Conservation (phyloP, 306 rosid genomes). For the Vigna angularis region DNA sequence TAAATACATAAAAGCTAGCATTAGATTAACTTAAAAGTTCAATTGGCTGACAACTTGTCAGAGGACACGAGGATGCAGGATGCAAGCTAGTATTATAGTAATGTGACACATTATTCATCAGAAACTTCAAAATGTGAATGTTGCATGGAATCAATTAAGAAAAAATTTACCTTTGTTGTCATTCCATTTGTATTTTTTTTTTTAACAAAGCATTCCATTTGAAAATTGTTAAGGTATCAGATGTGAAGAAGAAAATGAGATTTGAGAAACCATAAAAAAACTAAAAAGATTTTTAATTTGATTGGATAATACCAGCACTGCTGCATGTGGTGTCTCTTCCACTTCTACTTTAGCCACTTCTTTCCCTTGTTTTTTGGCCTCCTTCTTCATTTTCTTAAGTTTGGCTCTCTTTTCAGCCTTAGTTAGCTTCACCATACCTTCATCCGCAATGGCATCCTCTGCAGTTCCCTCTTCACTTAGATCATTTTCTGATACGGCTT, state of each 20-base stretch:
- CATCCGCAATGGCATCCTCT: slow-evolving; percentile 52
- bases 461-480: slow-evolving; percentile 53
- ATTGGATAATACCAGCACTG: slow-evolving; percentile 70
- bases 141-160: neutral
- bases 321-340: slow-evolving; percentile 76
- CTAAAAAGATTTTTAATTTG: slow-evolving; percentile 19
- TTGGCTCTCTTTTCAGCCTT: slow-evolving; percentile 91
- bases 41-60: too few species aligned
- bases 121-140: neutral
- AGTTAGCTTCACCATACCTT: slow-evolving; percentile 66
- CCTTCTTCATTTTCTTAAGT: slow-evolving; percentile 74
- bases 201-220: neutral
- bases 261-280: slow-evolving; percentile 31
- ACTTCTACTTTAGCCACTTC: slow-evolving; percentile 55
- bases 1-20: too few species aligned
- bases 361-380: slow-evolving; percentile 78
- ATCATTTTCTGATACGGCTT: slow-evolving; percentile 52
- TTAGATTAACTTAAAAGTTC: too few species aligned
- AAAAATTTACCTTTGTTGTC: neutral
- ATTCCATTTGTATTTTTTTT: neutral
- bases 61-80: too few species aligned
- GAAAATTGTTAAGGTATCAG: slow-evolving; percentile 11
- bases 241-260: neutral
- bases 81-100: too few species aligned
- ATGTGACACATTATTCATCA: slow-evolving; percentile 1